Conservation (phyloP, 352 stramenopile genomes). For the Phytophthora fragariae region DNA sequence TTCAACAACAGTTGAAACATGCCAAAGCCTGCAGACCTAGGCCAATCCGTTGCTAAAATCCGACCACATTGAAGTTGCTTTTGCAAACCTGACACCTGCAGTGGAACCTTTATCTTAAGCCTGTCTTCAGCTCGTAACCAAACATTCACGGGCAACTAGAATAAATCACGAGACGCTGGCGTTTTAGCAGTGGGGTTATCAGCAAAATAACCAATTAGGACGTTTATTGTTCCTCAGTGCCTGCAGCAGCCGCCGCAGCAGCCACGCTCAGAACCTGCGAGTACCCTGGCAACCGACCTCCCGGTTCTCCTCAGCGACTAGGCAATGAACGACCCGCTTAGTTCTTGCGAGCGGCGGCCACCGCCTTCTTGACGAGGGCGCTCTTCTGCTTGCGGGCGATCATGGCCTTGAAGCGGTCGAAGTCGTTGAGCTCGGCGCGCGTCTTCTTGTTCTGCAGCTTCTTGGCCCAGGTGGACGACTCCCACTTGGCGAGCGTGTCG, state of each 20-base stretch:
- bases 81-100: too few species aligned
- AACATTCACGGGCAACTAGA: too few species aligned
- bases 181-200: conserved; percentile 29
- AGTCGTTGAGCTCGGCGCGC: conserved; percentile 95
- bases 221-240: conserved; percentile 46
- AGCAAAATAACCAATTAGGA: conserved; percentile 50
- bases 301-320: not conserved
- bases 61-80: too few species aligned
- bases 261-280: too few species aligned
- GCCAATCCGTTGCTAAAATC: too few species aligned
- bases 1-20: not conserved
- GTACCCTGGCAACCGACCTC: not conserved
- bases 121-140: too few species aligned
- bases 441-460: conserved; percentile 98
- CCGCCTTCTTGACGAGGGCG: conserved; percentile 93
- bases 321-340: conserved; percentile 32
- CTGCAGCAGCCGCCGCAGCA: not conserved
- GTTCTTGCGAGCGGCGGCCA: conserved; percentile 85
- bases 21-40: too few species aligned
- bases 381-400: conserved; percentile 99
- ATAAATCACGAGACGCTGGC: not conserved
- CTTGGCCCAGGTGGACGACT: conserved; percentile 96
- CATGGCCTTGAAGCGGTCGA: conserved; percentile 99
- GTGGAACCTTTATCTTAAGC: too few species aligned
- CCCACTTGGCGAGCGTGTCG: conserved; percentile 96